Evolutionary conservation across 345 rosid species (phyloP), one percentile per base, ranked within the genome.

Genomic region (Dimocarpus longan): DNA sequence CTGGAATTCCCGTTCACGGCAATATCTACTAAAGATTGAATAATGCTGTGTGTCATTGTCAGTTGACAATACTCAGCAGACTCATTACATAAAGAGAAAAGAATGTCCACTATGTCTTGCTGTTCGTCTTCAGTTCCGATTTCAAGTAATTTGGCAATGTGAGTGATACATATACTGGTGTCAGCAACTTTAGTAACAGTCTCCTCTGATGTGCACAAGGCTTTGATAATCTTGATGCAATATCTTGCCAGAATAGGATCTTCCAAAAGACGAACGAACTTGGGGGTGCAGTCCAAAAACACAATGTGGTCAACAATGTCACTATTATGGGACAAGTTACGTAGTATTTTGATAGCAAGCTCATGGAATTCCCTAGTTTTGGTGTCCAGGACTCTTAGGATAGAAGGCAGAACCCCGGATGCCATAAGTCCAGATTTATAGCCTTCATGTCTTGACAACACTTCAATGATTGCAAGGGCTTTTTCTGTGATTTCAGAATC

Each of bases 271-370:
- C 74, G 70, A 32, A 84, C 84, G 59, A 88, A 60, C 75, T 75
- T 80, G 0, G 84, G 74, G 26, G 80, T 77, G 78, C 80, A 84
- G 28, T 80, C 88, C 72, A 87, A 75, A 70, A 71, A 87, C 28
- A 76, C 43, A 10, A 87, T 79, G 80, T 87, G 88, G 70, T 79
- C 48, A 42, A 80, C 76, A 11, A 77, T 57, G 39, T 79, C 70
- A 46, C 43, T 52, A 42, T 77, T 42, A 65, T 60, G 59, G 10
- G 86, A 87, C 71, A 87, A 72, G 70, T 83, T 87, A 62, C 69
- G 5, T 3, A 87, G 70, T 70, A 78, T 83, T 68, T 78, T 83
- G 67, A 87, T 28, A 44, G 84, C 78, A 72, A 78, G 74, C 73
- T 64, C 18, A 12, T 70, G 26, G 68, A 19, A 71, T 69, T 81